These are phyloP conservation scores for Bretziella fagacearum DNA, from an alignment of 2,329 filamentous ascomycete genomes.

Conservation along the genomic window DNA sequence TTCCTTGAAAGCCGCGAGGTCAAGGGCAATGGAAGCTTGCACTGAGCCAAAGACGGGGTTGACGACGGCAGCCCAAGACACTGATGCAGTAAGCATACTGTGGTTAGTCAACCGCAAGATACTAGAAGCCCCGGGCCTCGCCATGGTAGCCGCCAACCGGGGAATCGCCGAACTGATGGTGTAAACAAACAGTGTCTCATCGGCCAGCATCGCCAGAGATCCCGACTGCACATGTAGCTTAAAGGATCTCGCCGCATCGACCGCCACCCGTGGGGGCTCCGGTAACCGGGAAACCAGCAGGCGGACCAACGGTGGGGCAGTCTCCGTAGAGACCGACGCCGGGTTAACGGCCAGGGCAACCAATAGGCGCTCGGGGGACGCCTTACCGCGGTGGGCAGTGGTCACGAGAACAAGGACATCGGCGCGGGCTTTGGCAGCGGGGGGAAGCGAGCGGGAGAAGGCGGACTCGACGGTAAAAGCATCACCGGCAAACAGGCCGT, in stretches of 20 bases:
- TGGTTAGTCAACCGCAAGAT: slow-evolving; percentile 52
- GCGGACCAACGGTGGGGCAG: slow-evolving; percentile 20
- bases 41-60: slow-evolving; percentile 51
- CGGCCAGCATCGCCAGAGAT: slow-evolving; percentile 41
- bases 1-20: slow-evolving; percentile 25
- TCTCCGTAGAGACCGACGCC: slow-evolving; percentile 15
- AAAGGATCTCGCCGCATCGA: slow-evolving; percentile 22
- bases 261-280: slow-evolving; percentile 12
- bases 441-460: slow-evolving; percentile 10
- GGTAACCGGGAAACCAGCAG: slow-evolving; percentile 26
- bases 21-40: slow-evolving; percentile 32
- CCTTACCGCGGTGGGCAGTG: slow-evolving; percentile 15
- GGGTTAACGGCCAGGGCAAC: slow-evolving; percentile 21
- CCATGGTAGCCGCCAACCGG: slow-evolving; percentile 37
- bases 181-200: slow-evolving; percentile 40
- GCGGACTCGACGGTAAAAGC: slow-evolving; percentile 23
- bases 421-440: slow-evolving; percentile 21
- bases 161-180: slow-evolving; percentile 47
- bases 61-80: slow-evolving; percentile 41
- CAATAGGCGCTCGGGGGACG: slow-evolving; percentile 19
- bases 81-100: slow-evolving; percentile 45
- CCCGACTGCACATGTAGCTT: slow-evolving; percentile 47
- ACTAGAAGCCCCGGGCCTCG: slow-evolving; percentile 35
- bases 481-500: slow-evolving; percentile 38
- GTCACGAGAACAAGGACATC: slow-evolving; percentile 35